phyloP scores from a whole-genome alignment of 805 yeast genomes.

The Candida gorgasii region DNA sequence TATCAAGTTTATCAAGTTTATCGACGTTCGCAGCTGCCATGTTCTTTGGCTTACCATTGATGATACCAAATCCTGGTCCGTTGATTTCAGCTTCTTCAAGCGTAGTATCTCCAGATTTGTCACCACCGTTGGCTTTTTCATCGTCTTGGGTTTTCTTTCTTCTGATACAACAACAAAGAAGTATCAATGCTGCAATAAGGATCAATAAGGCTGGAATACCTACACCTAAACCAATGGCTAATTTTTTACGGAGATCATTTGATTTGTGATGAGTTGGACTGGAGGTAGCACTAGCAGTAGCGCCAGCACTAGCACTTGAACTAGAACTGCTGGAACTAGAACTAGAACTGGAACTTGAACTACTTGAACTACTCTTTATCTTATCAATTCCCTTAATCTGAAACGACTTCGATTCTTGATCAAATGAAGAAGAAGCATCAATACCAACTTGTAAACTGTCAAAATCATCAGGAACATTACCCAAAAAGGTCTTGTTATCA shows the following conservation, averaged over 20 bases:
- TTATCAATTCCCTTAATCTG: constrained; percentile 52
- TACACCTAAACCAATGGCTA: constrained; percentile 93
- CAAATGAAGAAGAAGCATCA: constrained; percentile 30
- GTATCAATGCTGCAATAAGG: constrained; percentile 47
- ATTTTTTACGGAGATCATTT: constrained; percentile 38
- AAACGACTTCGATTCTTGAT: constrained; percentile 41
- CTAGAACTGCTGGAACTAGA: constrained; percentile 18
- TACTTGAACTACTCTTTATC: constrained; percentile 21
- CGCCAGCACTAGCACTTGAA: constrained; percentile 16
- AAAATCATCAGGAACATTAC: constrained; percentile 51
- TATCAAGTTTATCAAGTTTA: constrained; percentile 16
- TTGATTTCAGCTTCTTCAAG: constrained; percentile 21
- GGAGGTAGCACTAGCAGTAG: constrained; percentile 17
- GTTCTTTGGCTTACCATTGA: constrained; percentile 19
- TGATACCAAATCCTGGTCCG: constrained; percentile 39
- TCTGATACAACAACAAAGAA: constrained; percentile 54
- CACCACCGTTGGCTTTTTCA: constrained; percentile 9
- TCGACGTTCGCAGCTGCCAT: constrained; percentile 15
- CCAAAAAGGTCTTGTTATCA: constrained; percentile 65
- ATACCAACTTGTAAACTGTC: constrained; percentile 25
- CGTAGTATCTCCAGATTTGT: constrained; percentile 17
- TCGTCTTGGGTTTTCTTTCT: constrained; percentile 25
- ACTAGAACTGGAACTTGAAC: constrained; percentile 28
- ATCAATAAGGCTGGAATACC: constrained; percentile 66
- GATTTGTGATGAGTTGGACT: neutral